These are phyloP conservation scores for Clonostachys rhizophaga DNA, from an alignment of 2,329 filamentous ascomycete genomes.

Conservation along the genomic window DNA sequence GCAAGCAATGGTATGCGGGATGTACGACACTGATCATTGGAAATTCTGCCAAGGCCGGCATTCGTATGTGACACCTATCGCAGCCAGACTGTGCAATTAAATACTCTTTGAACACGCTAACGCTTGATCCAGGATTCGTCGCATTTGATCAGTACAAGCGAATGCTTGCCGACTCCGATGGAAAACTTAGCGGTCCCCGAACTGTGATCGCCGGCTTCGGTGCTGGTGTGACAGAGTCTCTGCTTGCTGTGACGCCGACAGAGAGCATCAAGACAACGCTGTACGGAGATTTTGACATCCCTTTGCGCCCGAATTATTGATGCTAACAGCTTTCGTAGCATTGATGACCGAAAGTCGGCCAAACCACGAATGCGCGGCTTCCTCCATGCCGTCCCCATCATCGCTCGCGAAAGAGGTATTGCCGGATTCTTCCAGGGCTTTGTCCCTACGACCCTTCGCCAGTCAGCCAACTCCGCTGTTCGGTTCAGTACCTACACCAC, in stretches of 20 bases:
- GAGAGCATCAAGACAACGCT: slow-evolving; percentile 98
- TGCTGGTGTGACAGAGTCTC: slow-evolving; percentile 88
- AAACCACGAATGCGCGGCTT: slow-evolving; percentile 90
- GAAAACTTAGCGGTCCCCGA: slow-evolving; percentile 82
- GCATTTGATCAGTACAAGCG: slow-evolving; percentile 94
- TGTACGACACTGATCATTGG: slow-evolving; percentile 96
- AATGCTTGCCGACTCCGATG: slow-evolving; percentile 74
- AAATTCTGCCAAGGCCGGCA: slow-evolving; percentile 93
- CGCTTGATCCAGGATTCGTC: slow-evolving; percentile 55
- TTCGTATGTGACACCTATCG: slow-evolving; percentile 55
- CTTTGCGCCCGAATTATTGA: neutral
- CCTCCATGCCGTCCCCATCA: slow-evolving; percentile 82
- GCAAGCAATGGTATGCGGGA: slow-evolving; percentile 92
- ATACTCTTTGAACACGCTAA: slow-evolving; percentile 32
- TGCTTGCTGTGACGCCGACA: slow-evolving; percentile 91
- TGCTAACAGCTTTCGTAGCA: slow-evolving; percentile 42
- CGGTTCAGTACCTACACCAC: slow-evolving; percentile 89
- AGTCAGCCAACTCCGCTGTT: slow-evolving; percentile 90
- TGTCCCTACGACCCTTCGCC: slow-evolving; percentile 87
- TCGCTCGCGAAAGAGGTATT: slow-evolving; percentile 81
- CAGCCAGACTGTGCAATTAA: neutral
- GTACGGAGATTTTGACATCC: slow-evolving; percentile 25
- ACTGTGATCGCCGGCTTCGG: slow-evolving; percentile 94
- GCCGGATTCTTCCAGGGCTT: slow-evolving; percentile 97
- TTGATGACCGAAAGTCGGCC: slow-evolving; percentile 86